Percentiles rank a stretch among this genome's conserved stretches.
Evolutionary conservation across 306 rosid genomes (phyloP).

Genomic region (Oxytropis ochrocephala): DNA sequence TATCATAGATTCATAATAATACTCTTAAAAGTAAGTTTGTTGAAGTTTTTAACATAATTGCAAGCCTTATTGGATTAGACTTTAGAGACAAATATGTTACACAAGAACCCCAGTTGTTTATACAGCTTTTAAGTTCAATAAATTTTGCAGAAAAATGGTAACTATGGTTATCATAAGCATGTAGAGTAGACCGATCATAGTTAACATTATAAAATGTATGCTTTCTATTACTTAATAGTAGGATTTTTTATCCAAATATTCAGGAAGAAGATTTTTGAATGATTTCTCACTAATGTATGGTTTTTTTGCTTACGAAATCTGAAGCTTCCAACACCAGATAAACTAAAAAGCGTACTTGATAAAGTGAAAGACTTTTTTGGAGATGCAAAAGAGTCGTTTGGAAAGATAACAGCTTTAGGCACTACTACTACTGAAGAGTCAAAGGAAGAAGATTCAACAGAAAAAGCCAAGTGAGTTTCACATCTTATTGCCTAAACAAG

Average conservation of each 20-base stretch:
- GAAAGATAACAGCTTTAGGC: conserved; percentile 54
- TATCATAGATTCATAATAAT: background rate
- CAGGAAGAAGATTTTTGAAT: background rate
- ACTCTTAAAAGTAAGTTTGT: background rate
- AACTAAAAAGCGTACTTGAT: conserved; percentile 73
- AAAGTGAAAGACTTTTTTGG: conserved; percentile 83
- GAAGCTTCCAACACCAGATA: conserved; percentile 84
- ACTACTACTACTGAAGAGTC: conserved; percentile 36
- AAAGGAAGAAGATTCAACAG: conserved; percentile 32
- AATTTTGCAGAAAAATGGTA: conserved; percentile 40
- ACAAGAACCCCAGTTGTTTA: conserved; percentile 12
- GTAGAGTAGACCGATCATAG: background rate
- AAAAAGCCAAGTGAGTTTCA: conserved; percentile 62
- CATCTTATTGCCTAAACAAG: background rate
- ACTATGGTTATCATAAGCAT: background rate
- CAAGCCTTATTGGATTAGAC: background rate
- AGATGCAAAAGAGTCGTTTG: conserved; percentile 85
- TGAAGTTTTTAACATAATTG: background rate
- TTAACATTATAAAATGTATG: background rate
- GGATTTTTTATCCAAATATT: background rate
- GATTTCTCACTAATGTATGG: background rate
- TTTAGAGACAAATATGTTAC: background rate
- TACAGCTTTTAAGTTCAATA: background rate
- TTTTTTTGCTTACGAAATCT: conserved; percentile 19
- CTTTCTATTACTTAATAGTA: background rate